Evolutionary conservation across 192 early-diverging fungal genomes (phyloP), one percentile per base, ranked within the genome.

Genomic region (Rhizophagus prolifer): DNA sequence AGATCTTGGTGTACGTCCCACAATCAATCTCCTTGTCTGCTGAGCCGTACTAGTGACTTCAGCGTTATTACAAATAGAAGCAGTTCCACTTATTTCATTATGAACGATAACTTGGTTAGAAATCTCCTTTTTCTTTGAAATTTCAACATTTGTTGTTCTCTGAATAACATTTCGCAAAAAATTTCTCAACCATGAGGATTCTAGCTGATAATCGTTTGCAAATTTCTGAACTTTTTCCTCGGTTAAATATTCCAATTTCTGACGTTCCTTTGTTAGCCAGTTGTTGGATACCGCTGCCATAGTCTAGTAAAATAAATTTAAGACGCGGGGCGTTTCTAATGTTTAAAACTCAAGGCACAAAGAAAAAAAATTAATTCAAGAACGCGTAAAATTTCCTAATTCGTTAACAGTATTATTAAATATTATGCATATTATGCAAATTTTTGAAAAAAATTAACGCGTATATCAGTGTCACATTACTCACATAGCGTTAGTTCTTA

Each of bases 231-330:
- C 26, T 2, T 28, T 70, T 16, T 70, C 68, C 1, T 44, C 26
- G 3, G 13, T 12, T 30, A 47, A 50, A 70, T 9, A 31, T 41
- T 83, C 38, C 84, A 63, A 31, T 54, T 38, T 34, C 31, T 21
- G 23, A 0, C n/a, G 30, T 36, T 67, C 65, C 0, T 67, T 67
- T 10, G 28, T 1, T n/a, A 67, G n/a, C 65, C 70, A 58, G 34
- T 54, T 21, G 19, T 54, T 54, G 19, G 14, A 21, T 54, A 54
- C 19, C 19, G 50, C 5, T 21, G 4, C 5, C 50, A 54, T 54
- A 19, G 0, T n/a, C 41, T 9, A 8, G 4, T 38, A 5, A 44
- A 44, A 44, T 9, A 44, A 34, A 34, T n/a, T n/a, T n/a, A n/a
- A n/a, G n/a, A n/a, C n/a, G n/a, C n/a, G n/a, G n/a, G n/a, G n/a